phyloP scores from a whole-genome alignment of 139 green algal species.

The Chlamydomonas sp. region DNA sequence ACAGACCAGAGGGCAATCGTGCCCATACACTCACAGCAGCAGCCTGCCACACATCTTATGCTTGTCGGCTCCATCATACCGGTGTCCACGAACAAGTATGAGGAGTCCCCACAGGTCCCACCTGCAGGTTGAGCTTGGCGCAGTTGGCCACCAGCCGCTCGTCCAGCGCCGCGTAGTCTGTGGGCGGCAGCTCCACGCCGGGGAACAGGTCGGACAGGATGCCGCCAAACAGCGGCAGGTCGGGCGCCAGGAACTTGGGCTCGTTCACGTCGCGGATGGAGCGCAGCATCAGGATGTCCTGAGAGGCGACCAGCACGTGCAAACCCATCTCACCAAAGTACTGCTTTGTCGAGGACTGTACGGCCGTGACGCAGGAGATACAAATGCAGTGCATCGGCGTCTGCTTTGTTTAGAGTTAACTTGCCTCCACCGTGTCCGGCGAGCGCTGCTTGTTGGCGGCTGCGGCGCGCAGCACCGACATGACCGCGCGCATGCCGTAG shows the following conservation, averaged over 20 bases:
- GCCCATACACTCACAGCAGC: neutral
- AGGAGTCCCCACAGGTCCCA: neutral
- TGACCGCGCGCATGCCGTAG: constrained; percentile 87
- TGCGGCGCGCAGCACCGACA: constrained; percentile 80
- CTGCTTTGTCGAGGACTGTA: neutral
- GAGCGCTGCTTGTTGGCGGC: constrained; percentile 78
- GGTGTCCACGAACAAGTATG: too few relatives aligned
- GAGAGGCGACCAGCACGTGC: neutral
- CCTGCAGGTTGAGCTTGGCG: constrained; percentile 54
- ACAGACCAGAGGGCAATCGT: too few relatives aligned
- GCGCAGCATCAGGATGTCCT: constrained; percentile 81
- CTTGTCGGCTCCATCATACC: too few relatives aligned
- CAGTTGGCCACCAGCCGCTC: constrained; percentile 49
- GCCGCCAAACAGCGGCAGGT: constrained; percentile 84
- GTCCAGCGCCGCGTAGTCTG: constrained; percentile 68
- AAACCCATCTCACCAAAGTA: neutral
- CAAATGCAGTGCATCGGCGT: constrained; percentile 34
- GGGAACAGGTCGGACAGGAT: constrained; percentile 86
- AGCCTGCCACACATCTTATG: too few relatives aligned
- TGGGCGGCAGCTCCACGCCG: constrained; percentile 68
- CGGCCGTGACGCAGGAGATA: constrained; percentile 52
- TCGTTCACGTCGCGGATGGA: constrained; percentile 83
- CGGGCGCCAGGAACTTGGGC: constrained; percentile 87
- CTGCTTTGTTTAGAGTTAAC: constrained; percentile 18
- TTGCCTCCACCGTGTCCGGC: constrained; percentile 43